Evolutionary conservation across 1,139 yeast genomes (phyloP), one percentile per base, ranked within the genome.

Genomic region (Yamadazyma aaseri): DNA sequence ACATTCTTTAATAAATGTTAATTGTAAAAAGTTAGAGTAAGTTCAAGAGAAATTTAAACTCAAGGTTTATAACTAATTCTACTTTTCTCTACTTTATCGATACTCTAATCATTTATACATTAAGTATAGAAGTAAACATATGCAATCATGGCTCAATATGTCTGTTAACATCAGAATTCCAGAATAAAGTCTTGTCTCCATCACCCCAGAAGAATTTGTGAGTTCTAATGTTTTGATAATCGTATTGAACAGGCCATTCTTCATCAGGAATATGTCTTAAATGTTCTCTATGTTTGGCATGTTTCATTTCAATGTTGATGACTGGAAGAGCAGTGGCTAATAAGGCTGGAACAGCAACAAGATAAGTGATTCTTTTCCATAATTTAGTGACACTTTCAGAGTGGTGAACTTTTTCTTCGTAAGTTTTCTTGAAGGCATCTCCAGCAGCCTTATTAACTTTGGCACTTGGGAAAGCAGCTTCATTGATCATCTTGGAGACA

Each of bases 131-230:
- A 21, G 11, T 14, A 5, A 12, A 15, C 9, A 28, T 20, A n/a
- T 8, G 4, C 13, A 14, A 20, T 41, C 56, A 55, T 33, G 43
- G 36, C 53, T 62, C 72, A 52, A 83, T 68, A 73, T 86, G 85
- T 76, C 95, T 85, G 84, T 92, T 92, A 60, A 86, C 77, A 56
- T 79, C 85, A 39, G 85, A 73, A 73, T 87, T 89, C 98, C 98
- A 92, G 84, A 92, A 92, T 60, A 85, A 71, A 46, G 97, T 87
- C 77, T 86, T 81, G 75, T 89, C 96, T 60, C 98, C 97, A 60
- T 92, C 90, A 58, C 97, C 97, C 97, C 97, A 92, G 82, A 87
- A 90, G 78, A 77, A 85, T 60, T 85, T 83, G 65, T 79, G 82
- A 57, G 63, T 63, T 79, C 97, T 86, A 54, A 87, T 65, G 76